These are phyloP conservation scores for Fragilariopsis cylindrus DNA, from an alignment of 108 stramenopile genomes.

Conservation along the genomic window DNA sequence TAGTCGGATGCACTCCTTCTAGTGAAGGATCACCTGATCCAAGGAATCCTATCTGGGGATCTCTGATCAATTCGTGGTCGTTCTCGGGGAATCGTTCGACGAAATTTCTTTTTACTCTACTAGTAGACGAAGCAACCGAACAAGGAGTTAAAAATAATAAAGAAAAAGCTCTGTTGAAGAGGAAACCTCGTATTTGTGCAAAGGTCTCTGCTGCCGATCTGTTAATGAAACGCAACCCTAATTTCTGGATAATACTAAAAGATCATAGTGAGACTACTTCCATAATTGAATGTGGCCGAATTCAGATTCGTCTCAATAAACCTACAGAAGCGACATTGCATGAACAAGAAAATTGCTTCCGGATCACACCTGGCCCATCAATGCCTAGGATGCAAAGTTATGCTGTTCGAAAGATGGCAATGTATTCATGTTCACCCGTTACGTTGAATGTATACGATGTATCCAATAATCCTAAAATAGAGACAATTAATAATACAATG, in stretches of 20 bases:
- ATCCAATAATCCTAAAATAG: conserved; percentile 10
- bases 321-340: conserved; percentile 5
- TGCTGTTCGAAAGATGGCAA: conserved; percentile 6
- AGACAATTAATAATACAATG: conserved; percentile 9
- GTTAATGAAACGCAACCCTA: background rate
- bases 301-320: conserved; percentile 6
- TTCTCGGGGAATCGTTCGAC: background rate
- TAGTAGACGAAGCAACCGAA: background rate
- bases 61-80: background rate
- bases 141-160: background rate
- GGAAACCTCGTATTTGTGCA: background rate
- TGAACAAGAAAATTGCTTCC: conserved; percentile 7
- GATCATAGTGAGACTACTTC: background rate
- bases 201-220: background rate
- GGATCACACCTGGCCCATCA: conserved; percentile 3
- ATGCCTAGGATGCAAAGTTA: conserved; percentile 5
- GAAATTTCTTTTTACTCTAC: background rate
- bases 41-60: conserved; percentile 16
- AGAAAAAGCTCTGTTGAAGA: background rate
- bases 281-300: background rate
- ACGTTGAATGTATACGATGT: conserved; percentile 28
- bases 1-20: conserved; percentile 4
- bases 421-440: conserved; percentile 23
- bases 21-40: background rate
- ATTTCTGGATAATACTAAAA: background rate